A percentile compares a stretch with the other conserved stretches of the same genome.
These are phyloP conservation scores for Pouteria glomerata DNA, from an alignment of 148 eudicot genomes.

Conservation along the genomic window DNA sequence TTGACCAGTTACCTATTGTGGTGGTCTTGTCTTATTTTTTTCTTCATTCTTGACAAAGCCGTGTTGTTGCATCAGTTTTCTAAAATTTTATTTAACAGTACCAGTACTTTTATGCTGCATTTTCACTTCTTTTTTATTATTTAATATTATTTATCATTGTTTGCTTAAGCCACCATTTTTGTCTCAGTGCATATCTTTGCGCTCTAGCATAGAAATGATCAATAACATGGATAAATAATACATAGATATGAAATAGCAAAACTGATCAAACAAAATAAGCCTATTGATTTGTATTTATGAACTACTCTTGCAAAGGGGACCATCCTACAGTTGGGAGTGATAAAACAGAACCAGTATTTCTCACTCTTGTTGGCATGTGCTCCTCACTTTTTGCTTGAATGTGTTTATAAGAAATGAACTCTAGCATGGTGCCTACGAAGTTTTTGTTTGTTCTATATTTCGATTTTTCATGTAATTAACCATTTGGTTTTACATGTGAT, in stretches of 20 bases:
- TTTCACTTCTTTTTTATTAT: neutral
- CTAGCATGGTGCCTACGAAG: neutral
- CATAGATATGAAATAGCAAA: neutral
- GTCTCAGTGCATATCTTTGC: neutral
- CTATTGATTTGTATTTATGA: neutral
- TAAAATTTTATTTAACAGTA: neutral
- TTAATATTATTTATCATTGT: neutral
- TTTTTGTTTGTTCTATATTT: neutral
- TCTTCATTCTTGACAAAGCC: neutral
- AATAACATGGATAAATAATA: neutral
- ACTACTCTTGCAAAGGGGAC: neutral
- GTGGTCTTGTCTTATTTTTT: neutral
- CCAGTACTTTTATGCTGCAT: neutral
- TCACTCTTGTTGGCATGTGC: neutral
- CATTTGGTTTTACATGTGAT: constrained; percentile 10
- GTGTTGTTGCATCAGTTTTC: neutral
- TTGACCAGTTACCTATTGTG: neutral
- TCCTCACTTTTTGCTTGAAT: neutral
- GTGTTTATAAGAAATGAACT: neutral
- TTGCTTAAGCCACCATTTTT: neutral
- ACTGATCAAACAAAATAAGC: neutral
- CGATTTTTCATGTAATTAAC: neutral
- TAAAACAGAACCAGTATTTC: neutral
- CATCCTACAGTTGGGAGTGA: neutral
- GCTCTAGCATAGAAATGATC: too few species aligned